Percentiles rank a stretch among this genome's conserved stretches.
Evolutionary conservation across 192 early-diverging fungal genomes (phyloP).

Genomic region (Linnemannia elongata): DNA sequence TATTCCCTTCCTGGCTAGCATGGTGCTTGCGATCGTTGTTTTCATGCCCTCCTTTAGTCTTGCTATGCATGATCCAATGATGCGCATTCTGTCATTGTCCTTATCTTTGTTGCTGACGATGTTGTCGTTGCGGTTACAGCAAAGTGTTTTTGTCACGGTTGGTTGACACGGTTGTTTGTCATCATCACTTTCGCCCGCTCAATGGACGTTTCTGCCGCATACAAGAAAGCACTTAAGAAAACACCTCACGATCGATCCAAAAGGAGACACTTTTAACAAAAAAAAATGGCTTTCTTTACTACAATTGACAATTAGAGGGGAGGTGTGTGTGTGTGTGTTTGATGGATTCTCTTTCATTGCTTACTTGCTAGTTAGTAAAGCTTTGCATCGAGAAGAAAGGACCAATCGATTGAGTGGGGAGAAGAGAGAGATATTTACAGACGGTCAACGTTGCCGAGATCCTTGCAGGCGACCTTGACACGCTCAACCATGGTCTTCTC

Average conservation of each 20-base stretch:
- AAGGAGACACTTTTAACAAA: not conserved
- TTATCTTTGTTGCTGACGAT: too few relatives aligned
- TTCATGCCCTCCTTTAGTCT: too few relatives aligned
- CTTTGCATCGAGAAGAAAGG: too few relatives aligned
- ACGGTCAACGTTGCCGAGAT: conserved; percentile 80
- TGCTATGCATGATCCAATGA: too few relatives aligned
- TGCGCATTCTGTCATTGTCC: too few relatives aligned
- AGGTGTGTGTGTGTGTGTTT: not conserved
- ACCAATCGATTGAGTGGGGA: too few relatives aligned
- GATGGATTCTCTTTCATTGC: not conserved
- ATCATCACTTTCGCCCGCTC: too few relatives aligned
- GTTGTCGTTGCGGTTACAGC: too few relatives aligned
- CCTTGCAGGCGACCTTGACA: conserved; percentile 82
- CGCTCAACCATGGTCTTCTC: conserved; percentile 92
- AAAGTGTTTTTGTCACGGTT: too few relatives aligned
- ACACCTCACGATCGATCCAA: not conserved
- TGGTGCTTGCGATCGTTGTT: not conserved
- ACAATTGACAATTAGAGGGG: not conserved
- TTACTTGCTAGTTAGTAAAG: not conserved
- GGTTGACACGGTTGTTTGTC: too few relatives aligned
- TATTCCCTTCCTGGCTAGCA: conserved; percentile 10
- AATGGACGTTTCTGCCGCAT: too few relatives aligned
- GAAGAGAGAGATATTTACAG: conserved; percentile 61
- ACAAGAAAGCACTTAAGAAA: too few relatives aligned
- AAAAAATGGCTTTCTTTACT: conserved; percentile 10